Base-by-base conservation (phyloP, 129 eudicot species). In the Arctium minus region DNA sequence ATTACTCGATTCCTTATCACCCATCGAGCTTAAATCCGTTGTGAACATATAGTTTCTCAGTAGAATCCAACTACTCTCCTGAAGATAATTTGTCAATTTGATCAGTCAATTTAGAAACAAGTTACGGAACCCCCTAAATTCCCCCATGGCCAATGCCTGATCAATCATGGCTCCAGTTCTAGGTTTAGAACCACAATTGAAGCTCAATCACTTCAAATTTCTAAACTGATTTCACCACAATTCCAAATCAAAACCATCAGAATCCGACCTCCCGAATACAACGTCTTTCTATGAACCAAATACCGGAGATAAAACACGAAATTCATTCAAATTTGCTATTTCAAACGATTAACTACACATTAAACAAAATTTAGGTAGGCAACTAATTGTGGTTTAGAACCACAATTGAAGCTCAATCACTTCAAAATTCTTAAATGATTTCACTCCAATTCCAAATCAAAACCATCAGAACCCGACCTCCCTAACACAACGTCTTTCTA, bases 21-120 rank as follows among this genome's bases (percentile, higher is more conserved):
- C 79, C 92, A 88, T 90, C 33, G 79, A 36, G 50, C 79, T 85
- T 72, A 75, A 36, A 85, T 86, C 82, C 69, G 82, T 74, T 64
- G 72, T 82, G 65, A 88, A 79, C 77, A 76, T 79, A 80, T 11
- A 40, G 22, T 38, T 64, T 73, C 76, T 74, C 70, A 72, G 6
- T 40, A 31, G 42, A 84, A 42, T 56, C 73, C 31, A 79, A 78
- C 29, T 30, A 62, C 10, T 73, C 68, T 68, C 80, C 84, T 84
- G 80, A 64, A 73, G 6, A 73, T 62, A 79, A 39, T 2, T n/a
- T 31, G 32, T 46, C 65, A 44, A 40, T 30, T 22, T 65, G 1
- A 72, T 70, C 37, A 31, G 18, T 56, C 2, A 10, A 22, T 1
- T 10, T 1, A 77, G 68, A 38, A 30, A 37, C 68, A 44, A 60